Evolutionary conservation across 2,329 filamentous ascomycete genomes (phyloP), one percentile per base, ranked within the genome.

Genomic region (Venturia oleaginea): DNA sequence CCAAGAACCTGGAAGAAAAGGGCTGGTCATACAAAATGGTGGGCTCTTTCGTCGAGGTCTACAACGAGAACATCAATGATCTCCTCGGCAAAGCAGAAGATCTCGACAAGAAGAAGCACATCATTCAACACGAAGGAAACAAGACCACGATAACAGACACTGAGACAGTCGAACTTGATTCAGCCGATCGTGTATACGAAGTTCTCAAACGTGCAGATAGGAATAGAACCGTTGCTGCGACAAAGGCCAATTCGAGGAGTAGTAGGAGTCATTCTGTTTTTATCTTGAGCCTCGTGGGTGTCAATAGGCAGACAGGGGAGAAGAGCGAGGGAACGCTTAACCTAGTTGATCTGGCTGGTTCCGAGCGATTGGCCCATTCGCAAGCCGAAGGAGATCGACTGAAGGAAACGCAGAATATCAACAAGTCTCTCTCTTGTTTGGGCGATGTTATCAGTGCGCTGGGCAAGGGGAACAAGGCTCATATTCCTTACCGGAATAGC

Each of bases 11-110:
- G 22, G 87, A 89, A 74, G 90, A 92, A 69, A 95, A 97, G 74
- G 94, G 92, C 30, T 99, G 94, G 94, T 84, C 83, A 48, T 99
- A 99, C 76, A 89, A 83, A 0, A 96, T 99, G 86, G 90, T 96
- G 73, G 94, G 94, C 7, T 92, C 88, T 64, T 99, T 99, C 72
- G 86, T 97, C 17, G 94, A 99, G 73, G 94, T 99, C 6, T 99
- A 99, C 83, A 97, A 99, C 68, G 94, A 99, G 74, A 94, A 95
- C 67, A 83, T 99, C 67, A 92, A 97, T 73, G 94, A 99, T 74
- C 78, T 99, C 17, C 83, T 99, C 3, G 87, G 87, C 15, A 84
- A 83, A 64, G 84, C 88, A 0, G 86, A 88, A 64, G 83, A 87
- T 24, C 82, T 91, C 61, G 85, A 87, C 67, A 91, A 88, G 77